Conservation (phyloP, 1,139 yeast species). For the Hansenula anomala region DNA sequence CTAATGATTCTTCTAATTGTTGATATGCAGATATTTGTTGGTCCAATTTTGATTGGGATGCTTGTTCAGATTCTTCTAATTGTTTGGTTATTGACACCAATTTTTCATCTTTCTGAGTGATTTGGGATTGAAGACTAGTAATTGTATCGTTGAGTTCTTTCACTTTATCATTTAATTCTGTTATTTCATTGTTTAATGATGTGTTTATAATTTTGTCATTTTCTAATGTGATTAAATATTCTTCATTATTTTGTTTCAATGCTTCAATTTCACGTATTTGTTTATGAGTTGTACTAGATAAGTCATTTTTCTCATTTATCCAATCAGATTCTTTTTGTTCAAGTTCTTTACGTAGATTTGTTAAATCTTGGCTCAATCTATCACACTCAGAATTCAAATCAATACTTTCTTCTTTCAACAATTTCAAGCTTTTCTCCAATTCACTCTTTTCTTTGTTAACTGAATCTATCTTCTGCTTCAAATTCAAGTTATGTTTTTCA, state of each 20-base stretch:
- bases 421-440: conserved; percentile 27
- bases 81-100: not conserved
- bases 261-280: conserved; percentile 21
- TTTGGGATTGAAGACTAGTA: not conserved
- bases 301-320: conserved; percentile 37
- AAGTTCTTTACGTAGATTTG: conserved; percentile 39
- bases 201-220: conserved; percentile 44
- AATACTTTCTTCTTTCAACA: conserved; percentile 47
- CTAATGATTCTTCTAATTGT: conserved; percentile 16
- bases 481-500: conserved; percentile 29
- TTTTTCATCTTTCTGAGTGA: not conserved
- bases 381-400: conserved; percentile 67
- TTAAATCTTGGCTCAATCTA: conserved; percentile 46
- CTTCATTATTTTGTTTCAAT: conserved; percentile 41
- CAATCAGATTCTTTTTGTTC: conserved; percentile 38
- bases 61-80: conserved; percentile 11
- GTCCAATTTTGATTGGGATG: conserved; percentile 12
- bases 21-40: conserved; percentile 1
- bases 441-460: conserved; percentile 26
- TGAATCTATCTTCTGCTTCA: conserved; percentile 26
- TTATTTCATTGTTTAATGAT: conserved; percentile 31
- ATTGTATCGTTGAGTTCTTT: conserved; percentile 15
- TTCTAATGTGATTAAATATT: conserved; percentile 39
- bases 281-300: conserved; percentile 22
- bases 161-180: conserved; percentile 22